Percentiles rank a stretch among this genome's conserved stretches.
Evolutionary conservation across 164 flowering plant genomes (phyloP).

Genomic region (Tetracentron sinense): DNA sequence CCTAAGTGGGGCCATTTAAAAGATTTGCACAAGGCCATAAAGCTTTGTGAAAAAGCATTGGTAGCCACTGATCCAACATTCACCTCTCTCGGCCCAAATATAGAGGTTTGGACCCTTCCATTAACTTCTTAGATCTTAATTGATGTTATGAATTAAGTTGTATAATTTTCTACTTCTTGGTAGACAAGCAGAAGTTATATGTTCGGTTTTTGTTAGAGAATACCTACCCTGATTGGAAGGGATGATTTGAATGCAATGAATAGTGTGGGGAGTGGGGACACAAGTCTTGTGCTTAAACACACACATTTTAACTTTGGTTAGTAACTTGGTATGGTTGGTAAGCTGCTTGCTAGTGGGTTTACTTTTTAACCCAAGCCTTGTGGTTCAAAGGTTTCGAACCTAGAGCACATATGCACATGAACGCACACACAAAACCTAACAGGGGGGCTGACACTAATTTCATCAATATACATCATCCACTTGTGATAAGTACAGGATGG

Average conservation of each 20-base stretch:
- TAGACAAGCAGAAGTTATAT: neutral
- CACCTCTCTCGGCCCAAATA: conserved; percentile 62
- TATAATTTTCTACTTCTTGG: neutral
- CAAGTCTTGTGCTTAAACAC: neutral
- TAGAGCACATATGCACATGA: too few relatives aligned
- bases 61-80: conserved; percentile 69
- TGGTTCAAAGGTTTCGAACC: too few relatives aligned
- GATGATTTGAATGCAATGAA: neutral
- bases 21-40: conserved; percentile 85
- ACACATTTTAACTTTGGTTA: too few relatives aligned
- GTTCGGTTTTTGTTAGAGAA: neutral
- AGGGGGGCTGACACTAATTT: too few relatives aligned
- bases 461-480: too few relatives aligned
- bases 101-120: conserved; percentile 53
- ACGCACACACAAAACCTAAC: too few relatives aligned
- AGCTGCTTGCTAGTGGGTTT: too few relatives aligned
- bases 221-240: neutral
- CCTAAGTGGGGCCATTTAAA: conserved; percentile 95
- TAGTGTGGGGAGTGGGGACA: neutral
- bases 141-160: neutral
- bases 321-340: too few relatives aligned
- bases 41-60: conserved; percentile 84
- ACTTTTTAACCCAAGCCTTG: too few relatives aligned
- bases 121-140: neutral
- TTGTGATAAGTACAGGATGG: too few relatives aligned